Evolutionary conservation across 2,329 filamentous ascomycete genomes (phyloP).

Genomic region (Colletotrichum camelliae): DNA sequence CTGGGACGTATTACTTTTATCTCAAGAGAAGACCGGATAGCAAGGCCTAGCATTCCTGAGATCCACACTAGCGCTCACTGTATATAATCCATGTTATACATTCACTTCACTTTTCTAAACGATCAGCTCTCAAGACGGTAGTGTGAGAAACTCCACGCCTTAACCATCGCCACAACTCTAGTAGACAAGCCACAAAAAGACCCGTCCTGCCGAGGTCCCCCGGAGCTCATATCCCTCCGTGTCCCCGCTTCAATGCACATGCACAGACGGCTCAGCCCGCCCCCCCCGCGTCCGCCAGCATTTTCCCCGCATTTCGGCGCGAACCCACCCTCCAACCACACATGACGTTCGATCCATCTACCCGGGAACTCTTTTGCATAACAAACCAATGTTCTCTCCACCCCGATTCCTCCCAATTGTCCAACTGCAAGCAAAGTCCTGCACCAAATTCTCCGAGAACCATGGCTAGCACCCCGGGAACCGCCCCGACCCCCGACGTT

Average conservation of each 20-base stretch:
- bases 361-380: background rate
- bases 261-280: background rate
- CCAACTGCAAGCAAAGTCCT: background rate
- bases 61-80: rapidly evolving
- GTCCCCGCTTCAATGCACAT: background rate
- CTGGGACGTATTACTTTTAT: constrained; percentile 31
- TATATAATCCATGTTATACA: background rate
- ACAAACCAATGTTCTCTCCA: background rate
- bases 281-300: background rate
- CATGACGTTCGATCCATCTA: background rate
- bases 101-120: background rate
- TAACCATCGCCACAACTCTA: too few relatives aligned
- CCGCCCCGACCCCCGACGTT: background rate
- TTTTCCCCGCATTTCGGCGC: background rate
- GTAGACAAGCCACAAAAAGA: background rate
- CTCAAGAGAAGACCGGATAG: background rate
- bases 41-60: background rate
- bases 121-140: too few relatives aligned
- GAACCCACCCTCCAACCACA: background rate
- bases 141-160: too few relatives aligned
- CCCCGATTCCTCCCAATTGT: background rate
- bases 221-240: background rate
- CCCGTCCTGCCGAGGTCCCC: background rate
- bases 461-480: background rate
- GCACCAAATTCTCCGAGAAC: background rate